Conservation (phyloP, 2,329 filamentous ascomycete genomes). For the Aspergillus awamori region DNA sequence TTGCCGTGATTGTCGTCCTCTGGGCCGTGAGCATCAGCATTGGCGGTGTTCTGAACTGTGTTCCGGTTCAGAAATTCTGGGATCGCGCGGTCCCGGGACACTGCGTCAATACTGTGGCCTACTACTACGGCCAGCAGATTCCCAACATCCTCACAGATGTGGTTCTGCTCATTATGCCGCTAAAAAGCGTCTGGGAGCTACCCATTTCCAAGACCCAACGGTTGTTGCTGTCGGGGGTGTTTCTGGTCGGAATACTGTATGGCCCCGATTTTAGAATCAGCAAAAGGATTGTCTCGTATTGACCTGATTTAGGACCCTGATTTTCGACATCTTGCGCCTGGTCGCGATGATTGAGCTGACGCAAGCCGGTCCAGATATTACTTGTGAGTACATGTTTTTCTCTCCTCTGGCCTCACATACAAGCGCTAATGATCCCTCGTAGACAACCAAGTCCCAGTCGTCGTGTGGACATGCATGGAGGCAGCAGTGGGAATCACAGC, state of each 20-base stretch:
- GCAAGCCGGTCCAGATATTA: slow-evolving; percentile 30
- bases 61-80: slow-evolving; percentile 29
- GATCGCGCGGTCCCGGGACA: slow-evolving; percentile 25
- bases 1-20: not conserved
- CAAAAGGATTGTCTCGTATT: not conserved
- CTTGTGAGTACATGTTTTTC: slow-evolving; percentile 24
- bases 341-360: slow-evolving; percentile 30
- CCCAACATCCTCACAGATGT: slow-evolving; percentile 36
- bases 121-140: slow-evolving; percentile 34
- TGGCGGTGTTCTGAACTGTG: not conserved
- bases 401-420: not conserved
- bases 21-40: slow-evolving; percentile 2
- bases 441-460: slow-evolving; percentile 34
- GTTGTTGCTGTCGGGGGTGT: slow-evolving; percentile 29
- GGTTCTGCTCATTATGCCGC: slow-evolving; percentile 31
- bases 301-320: slow-evolving; percentile 23
- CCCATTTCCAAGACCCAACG: slow-evolving; percentile 30
- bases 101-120: slow-evolving; percentile 30
- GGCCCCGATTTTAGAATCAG: not conserved
- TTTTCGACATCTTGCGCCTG: slow-evolving; percentile 33
- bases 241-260: slow-evolving; percentile 34
- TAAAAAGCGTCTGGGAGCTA: slow-evolving; percentile 31
- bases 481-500: slow-evolving; percentile 34
- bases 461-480: slow-evolving; percentile 37
- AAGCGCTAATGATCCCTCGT: not conserved